These are phyloP conservation scores for Clarireedia paspali DNA, from an alignment of 2,329 filamentous ascomycete species.

Conservation along the genomic window DNA sequence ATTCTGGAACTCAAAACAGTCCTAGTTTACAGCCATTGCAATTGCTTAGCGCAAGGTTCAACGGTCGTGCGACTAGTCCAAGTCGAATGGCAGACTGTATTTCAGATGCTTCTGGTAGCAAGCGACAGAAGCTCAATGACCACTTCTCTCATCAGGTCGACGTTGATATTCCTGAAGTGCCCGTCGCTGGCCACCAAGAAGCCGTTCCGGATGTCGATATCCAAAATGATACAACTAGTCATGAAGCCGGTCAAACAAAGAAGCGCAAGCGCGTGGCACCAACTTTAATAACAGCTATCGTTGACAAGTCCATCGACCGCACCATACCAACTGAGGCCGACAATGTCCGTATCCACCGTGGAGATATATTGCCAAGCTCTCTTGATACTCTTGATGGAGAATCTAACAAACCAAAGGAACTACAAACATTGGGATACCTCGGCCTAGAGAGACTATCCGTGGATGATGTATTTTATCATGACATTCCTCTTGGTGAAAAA, in stretches of 20 bases:
- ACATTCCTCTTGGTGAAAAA: conserved; percentile 23
- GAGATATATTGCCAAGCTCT: too few species aligned
- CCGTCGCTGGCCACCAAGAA: neutral
- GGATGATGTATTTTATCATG: conserved; percentile 36
- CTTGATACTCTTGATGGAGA: too few species aligned
- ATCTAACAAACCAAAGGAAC: too few species aligned
- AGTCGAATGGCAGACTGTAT: neutral
- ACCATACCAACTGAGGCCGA: conserved; percentile 22
- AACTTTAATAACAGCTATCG: conserved; percentile 21
- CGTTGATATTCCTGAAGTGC: neutral
- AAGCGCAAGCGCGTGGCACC: conserved; percentile 30
- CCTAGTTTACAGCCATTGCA: neutral
- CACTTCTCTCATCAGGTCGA: neutral
- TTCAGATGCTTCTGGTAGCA: neutral
- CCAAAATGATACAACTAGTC: too few species aligned
- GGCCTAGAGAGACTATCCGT: conserved; percentile 31
- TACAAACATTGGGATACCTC: conserved; percentile 28
- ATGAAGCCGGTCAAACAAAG: conserved; percentile 12
- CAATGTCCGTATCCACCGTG: neutral
- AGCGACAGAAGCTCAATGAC: neutral
- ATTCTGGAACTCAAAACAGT: neutral
- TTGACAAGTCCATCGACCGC: conserved; percentile 18
- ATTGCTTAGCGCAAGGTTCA: neutral
- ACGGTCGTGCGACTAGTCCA: neutral
- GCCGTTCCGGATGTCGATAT: neutral